These are phyloP conservation scores for Colletotrichum cordylinicola DNA, from an alignment of 2,329 filamentous ascomycete genomes.

Conservation along the genomic window DNA sequence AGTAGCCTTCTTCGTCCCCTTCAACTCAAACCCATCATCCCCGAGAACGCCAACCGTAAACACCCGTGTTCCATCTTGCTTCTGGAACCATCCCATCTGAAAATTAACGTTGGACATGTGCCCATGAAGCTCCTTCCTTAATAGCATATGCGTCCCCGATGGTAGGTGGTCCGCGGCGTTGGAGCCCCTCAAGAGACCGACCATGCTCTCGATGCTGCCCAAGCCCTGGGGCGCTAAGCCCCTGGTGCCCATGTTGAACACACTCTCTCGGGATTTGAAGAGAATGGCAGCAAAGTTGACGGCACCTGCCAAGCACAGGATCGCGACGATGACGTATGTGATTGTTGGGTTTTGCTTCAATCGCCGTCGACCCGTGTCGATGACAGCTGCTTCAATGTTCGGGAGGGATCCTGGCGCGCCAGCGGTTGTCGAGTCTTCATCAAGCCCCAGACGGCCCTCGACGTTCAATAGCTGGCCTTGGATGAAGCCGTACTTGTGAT, in stretches of 20 bases:
- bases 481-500: background rate
- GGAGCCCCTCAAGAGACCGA: background rate
- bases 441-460: background rate
- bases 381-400: background rate
- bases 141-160: background rate
- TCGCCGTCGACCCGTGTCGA: background rate
- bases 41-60: background rate
- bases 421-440: background rate
- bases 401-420: background rate
- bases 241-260: background rate
- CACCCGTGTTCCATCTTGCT: background rate
- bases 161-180: background rate
- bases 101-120: background rate
- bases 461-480: background rate
- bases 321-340: background rate
- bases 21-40: background rate
- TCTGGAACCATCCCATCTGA: constrained; percentile 3
- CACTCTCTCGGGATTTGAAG: background rate
- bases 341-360: background rate
- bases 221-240: background rate
- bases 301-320: background rate
- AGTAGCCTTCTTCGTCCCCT: background rate
- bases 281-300: constrained; percentile 1
- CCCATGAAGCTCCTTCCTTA: background rate
- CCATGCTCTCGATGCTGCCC: background rate